phyloP scores from a whole-genome alignment of 2,329 filamentous ascomycete genomes.

The Aspergillus sclerotialis region DNA sequence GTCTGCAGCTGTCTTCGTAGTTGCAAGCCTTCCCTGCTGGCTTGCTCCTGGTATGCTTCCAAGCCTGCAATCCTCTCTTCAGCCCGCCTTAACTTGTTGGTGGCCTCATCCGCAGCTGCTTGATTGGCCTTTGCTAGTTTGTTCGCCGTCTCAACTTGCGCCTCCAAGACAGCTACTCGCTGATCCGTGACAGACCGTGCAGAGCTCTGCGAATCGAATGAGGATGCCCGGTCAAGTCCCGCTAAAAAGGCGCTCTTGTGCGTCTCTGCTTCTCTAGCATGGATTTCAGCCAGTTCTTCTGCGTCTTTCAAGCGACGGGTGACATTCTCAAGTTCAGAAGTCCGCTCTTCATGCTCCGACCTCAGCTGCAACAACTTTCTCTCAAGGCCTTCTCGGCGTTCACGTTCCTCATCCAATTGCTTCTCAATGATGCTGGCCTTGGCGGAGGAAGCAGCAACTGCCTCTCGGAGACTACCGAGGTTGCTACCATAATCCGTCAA shows the following conservation, averaged over 20 bases:
- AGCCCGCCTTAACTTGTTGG: conserved; percentile 81
- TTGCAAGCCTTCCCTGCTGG: conserved; percentile 82
- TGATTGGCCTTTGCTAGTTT: conserved; percentile 81
- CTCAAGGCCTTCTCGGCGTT: conserved; percentile 68
- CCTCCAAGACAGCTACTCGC: conserved; percentile 66
- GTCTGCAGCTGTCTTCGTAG: conserved; percentile 86
- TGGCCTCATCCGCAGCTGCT: conserved; percentile 74
- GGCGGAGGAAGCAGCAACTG: conserved; percentile 70
- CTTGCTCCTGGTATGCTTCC: conserved; percentile 95
- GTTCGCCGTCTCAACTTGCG: conserved; percentile 72
- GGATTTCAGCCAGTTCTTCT: conserved; percentile 79
- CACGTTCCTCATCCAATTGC: conserved; percentile 70
- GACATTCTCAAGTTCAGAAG: conserved; percentile 66
- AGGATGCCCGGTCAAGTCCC: conserved; percentile 68
- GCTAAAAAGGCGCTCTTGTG: conserved; percentile 77
- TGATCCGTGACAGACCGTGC: conserved; percentile 36
- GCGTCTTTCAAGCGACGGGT: conserved; percentile 72
- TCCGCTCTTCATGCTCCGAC: conserved; percentile 73
- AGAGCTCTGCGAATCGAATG: conserved; percentile 31
- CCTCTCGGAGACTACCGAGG: conserved; percentile 67
- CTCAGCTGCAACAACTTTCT: conserved; percentile 68
- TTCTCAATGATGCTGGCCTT: conserved; percentile 71
- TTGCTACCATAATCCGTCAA: conserved; percentile 64
- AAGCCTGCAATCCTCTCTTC: conserved; percentile 96
- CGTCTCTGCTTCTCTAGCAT: conserved; percentile 78